Evolutionary conservation across 768 basidiomycete species (phyloP).

Genomic region (Gymnopilus dilepis): DNA sequence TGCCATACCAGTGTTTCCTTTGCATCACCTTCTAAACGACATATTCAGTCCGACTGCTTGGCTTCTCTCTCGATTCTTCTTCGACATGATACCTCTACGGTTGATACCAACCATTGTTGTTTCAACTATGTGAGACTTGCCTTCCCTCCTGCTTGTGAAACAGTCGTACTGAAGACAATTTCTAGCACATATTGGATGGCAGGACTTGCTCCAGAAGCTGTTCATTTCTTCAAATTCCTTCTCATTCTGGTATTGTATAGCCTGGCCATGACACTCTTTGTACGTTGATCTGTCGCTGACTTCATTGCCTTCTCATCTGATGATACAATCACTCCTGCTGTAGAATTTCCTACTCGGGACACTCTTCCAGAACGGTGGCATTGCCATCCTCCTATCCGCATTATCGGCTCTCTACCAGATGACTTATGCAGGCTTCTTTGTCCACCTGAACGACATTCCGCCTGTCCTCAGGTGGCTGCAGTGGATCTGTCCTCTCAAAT

Average conservation of each 20-base stretch:
- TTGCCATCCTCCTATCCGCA: slow-evolving; percentile 88
- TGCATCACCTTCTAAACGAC: not conserved
- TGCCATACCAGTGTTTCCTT: slow-evolving; percentile 4
- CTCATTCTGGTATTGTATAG: slow-evolving; percentile 88
- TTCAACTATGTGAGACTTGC: slow-evolving; percentile 69
- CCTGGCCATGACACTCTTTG: slow-evolving; percentile 85
- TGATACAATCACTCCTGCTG: not conserved
- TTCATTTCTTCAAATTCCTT: slow-evolving; percentile 93
- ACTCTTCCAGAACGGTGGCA: slow-evolving; percentile 83
- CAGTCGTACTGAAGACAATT: not conserved
- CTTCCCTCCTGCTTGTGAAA: not conserved
- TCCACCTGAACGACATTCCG: slow-evolving; percentile 83
- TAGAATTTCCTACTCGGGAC: slow-evolving; percentile 92
- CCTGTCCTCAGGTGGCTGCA: slow-evolving; percentile 93
- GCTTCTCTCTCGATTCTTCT: slow-evolving; percentile 86
- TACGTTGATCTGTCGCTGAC: slow-evolving; percentile 42
- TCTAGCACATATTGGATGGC: slow-evolving; percentile 95
- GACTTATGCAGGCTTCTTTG: slow-evolving; percentile 93
- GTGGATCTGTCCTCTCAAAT: slow-evolving; percentile 88
- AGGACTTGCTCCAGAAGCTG: slow-evolving; percentile 77
- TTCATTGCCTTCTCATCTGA: not conserved
- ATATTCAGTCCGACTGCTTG: slow-evolving; percentile 79
- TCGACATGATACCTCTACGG: slow-evolving; percentile 89
- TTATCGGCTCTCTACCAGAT: slow-evolving; percentile 79
- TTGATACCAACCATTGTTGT: slow-evolving; percentile 90